Evolutionary conservation across 345 rosid species (phyloP).

Genomic region (Euphorbia tirucalli): DNA sequence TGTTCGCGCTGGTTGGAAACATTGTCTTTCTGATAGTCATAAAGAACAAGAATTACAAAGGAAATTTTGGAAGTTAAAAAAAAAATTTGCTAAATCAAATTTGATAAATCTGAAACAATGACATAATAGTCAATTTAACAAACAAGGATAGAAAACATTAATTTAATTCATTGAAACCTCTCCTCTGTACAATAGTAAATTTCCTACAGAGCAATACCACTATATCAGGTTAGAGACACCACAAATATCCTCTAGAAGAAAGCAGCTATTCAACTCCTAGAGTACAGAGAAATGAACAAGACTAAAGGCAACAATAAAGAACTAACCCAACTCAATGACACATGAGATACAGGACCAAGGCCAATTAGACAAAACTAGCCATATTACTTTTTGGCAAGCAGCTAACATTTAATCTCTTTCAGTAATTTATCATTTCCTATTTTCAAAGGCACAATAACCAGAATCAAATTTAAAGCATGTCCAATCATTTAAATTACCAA

Average conservation of each 20-base stretch:
- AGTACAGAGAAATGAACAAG: not conserved
- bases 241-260: not conserved
- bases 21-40: slow-evolving; percentile 69
- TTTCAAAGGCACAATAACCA: not conserved
- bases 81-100: not conserved
- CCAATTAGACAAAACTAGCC: not conserved
- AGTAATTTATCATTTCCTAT: not conserved
- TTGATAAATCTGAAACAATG: not conserved
- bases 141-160: not conserved
- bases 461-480: not conserved
- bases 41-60: slow-evolving; percentile 10
- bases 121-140: not conserved
- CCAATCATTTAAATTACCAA: too few relatives aligned
- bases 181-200: not conserved
- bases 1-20: slow-evolving; percentile 96
- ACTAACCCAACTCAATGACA: not conserved
- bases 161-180: not conserved
- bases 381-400: not conserved
- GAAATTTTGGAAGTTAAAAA: not conserved
- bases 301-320: not conserved
- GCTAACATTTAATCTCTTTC: not conserved
- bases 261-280: not conserved
- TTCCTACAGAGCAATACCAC: not conserved
- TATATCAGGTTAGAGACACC: not conserved
- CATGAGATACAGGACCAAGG: not conserved